phyloP scores from a whole-genome alignment of 768 basidiomycete species.

The Serendipita sp. region DNA sequence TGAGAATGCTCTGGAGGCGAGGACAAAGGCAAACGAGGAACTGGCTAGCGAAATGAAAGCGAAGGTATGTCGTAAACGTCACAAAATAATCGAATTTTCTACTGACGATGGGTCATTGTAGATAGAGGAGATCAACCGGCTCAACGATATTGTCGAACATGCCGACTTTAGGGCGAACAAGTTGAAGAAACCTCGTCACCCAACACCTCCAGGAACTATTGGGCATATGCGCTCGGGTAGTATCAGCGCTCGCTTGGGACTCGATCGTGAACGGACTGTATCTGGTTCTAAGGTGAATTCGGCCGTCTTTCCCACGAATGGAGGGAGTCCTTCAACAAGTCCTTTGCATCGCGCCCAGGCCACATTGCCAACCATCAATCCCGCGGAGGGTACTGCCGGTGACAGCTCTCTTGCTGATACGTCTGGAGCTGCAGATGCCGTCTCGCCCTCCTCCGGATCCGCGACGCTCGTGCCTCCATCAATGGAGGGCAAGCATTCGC shows the following conservation, averaged over 20 bases:
- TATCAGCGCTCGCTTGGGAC: constrained; percentile 2
- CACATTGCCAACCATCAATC: neutral
- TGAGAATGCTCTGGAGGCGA: too few species aligned
- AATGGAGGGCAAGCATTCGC: neutral
- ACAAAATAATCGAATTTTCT: neutral
- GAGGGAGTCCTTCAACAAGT: neutral
- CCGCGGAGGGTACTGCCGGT: neutral
- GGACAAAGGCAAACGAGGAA: neutral
- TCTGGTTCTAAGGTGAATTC: neutral
- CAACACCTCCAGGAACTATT: neutral
- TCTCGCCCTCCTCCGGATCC: neutral
- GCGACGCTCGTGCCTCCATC: neutral
- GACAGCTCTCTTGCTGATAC: neutral
- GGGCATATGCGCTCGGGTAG: neutral
- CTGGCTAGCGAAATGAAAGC: neutral
- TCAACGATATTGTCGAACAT: neutral
- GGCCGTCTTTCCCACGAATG: neutral
- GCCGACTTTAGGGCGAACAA: neutral
- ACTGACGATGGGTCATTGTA: neutral
- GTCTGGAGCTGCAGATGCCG: neutral
- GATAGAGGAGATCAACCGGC: neutral
- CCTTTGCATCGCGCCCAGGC: neutral
- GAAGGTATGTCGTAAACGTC: neutral
- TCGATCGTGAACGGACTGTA: neutral
- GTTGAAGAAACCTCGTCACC: neutral